Base-by-base conservation (phyloP, 768 basidiomycete species). In the Gymnopilus junonius region DNA sequence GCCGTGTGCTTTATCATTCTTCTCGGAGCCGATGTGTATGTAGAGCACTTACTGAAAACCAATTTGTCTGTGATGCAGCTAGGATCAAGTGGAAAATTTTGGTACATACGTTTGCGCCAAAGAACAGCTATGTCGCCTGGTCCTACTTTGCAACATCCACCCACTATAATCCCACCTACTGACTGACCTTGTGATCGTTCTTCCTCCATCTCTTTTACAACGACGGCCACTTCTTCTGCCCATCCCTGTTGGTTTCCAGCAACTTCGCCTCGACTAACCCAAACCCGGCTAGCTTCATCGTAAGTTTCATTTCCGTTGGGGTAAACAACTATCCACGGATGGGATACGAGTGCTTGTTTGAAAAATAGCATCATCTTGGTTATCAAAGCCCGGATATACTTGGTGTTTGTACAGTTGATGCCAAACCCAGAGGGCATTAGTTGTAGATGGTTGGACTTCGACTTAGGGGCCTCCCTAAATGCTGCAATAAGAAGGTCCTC, bases 61-160 rank as follows among this genome's bases (percentile, higher is more conserved):
- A 51, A 29, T 17, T 27, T 42, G 17, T 51, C 48, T 31, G 31
- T 20, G n/a, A 32, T 32, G 48, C 48, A 32, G 29, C 8, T 20
- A 39, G 12, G 20, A 5, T 42, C 17, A n/a, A n/a, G 5, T n/a
- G 17, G 11, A n/a, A 10, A 46, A 46, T 8, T 17, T 7, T 29
- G 14, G 29, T 17, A 29, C 48, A 20, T 50, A 45, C 55, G 34
- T 61, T 32, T 15, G 25, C 45, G 48, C 21, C 37, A 20, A 20
- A 70, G 31, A 39, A 43, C 43, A 32, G 53, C 17, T 66, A 91
- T 87, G 53, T 90, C 82, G 12, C 75, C 75, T 3, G 85, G 87
- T 1, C 81, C 80, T 7, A 85, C 81, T 65, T 85, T 83, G 70
- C 92, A 92, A 69, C 92, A 92, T 0, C 92, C 91, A 1, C 91